Evolutionary conservation across 768 basidiomycete genomes (phyloP).

Genomic region (Galerina sulciceps): DNA sequence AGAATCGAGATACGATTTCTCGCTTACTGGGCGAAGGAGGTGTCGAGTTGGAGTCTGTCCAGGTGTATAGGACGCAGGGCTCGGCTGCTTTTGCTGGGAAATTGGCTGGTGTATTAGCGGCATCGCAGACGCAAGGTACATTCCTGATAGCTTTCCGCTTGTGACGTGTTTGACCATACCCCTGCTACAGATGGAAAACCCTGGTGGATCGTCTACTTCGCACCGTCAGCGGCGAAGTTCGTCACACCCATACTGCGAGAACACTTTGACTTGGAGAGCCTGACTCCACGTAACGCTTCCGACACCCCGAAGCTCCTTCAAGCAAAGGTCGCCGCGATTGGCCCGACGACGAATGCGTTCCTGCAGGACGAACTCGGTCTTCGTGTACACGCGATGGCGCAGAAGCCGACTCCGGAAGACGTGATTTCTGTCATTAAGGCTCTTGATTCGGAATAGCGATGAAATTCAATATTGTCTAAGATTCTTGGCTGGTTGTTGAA

Average conservation of each 20-base stretch:
- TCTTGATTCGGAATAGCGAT: neutral
- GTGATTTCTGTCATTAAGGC: conserved; percentile 39
- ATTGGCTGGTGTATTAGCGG: conserved; percentile 37
- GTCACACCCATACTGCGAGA: conserved; percentile 53
- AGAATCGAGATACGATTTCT: conserved; percentile 74
- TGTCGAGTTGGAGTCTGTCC: conserved; percentile 51
- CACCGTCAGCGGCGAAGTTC: conserved; percentile 70
- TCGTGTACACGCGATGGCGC: conserved; percentile 57
- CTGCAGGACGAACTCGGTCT: conserved; percentile 49
- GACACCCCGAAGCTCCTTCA: neutral
- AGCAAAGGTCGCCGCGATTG: conserved; percentile 63
- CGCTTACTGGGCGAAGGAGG: conserved; percentile 49
- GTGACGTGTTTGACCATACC: neutral
- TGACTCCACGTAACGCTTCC: neutral
- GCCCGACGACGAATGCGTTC: conserved; percentile 64
- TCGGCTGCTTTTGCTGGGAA: conserved; percentile 54
- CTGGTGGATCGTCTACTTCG: conserved; percentile 81
- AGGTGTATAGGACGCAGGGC: conserved; percentile 74
- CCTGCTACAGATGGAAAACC: conserved; percentile 15
- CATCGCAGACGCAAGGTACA: conserved; percentile 20
- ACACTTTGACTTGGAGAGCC: conserved; percentile 40
- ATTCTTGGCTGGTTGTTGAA: too few relatives aligned
- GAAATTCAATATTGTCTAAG: too few relatives aligned
- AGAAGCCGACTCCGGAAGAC: conserved; percentile 59
- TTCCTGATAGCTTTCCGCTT: neutral